A percentile compares a stretch with the other conserved stretches of the same genome.
phyloP scores from a whole-genome alignment of 108 stramenopile genomes.

The Stephanodiscus triporus region DNA sequence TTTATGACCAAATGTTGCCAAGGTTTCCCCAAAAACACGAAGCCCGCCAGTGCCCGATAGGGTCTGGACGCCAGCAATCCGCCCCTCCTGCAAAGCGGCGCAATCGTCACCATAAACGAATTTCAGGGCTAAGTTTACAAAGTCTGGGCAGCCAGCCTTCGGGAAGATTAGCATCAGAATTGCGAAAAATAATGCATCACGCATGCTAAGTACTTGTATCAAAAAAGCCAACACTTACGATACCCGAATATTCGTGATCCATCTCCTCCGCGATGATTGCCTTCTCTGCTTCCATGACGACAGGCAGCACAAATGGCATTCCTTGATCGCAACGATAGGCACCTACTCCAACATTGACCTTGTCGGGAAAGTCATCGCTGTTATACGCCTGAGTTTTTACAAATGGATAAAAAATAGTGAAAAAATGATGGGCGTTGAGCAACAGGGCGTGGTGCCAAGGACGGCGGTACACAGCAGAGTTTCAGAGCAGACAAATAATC shows the following conservation, averaged over 20 bases:
- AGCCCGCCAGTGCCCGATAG: slow-evolving; percentile 98
- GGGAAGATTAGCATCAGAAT: neutral
- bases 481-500: slow-evolving; percentile 6
- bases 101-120: slow-evolving; percentile 96
- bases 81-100: slow-evolving; percentile 77
- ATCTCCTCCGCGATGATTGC: slow-evolving; percentile 69
- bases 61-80: slow-evolving; percentile 92
- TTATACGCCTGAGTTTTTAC: slow-evolving; percentile 31
- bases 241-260: slow-evolving; percentile 87
- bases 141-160: slow-evolving; percentile 87
- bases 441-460: neutral
- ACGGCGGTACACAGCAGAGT: slow-evolving; percentile 1
- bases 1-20: slow-evolving; percentile 78
- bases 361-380: slow-evolving; percentile 76
- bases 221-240: slow-evolving; percentile 48
- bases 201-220: too few relatives aligned
- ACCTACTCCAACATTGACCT: slow-evolving; percentile 94
- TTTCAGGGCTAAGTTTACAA: slow-evolving; percentile 87
- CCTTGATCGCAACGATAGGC: slow-evolving; percentile 96
- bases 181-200: too few relatives aligned
- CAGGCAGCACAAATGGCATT: slow-evolving; percentile 94
- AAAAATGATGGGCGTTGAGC: neutral
- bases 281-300: slow-evolving; percentile 94
- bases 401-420: neutral
- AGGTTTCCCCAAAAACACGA: slow-evolving; percentile 91